phyloP scores from a whole-genome alignment of 176 grass and related monocot species.

The Hordeum marinum region DNA sequence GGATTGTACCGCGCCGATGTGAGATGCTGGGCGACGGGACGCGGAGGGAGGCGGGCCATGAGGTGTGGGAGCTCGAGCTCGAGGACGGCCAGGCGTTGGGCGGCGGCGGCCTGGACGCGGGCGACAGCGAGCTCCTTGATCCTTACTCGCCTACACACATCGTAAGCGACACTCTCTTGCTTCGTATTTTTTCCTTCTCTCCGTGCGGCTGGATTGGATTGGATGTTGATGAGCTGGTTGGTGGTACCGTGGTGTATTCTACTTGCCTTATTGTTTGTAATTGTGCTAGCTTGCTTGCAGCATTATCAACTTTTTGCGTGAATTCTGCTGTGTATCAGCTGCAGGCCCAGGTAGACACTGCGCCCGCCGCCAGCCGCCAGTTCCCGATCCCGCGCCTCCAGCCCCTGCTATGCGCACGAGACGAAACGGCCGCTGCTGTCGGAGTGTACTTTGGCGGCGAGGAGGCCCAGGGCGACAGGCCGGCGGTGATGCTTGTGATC shows the following conservation, averaged over 20 bases:
- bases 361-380: too few species aligned
- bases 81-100: slow-evolving; percentile 35
- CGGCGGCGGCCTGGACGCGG: neutral
- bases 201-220: neutral
- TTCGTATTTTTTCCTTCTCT: neutral
- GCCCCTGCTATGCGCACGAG: too few species aligned
- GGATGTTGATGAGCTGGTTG: neutral
- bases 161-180: slow-evolving; percentile 36
- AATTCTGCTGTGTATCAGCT: neutral
- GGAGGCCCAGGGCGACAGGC: too few species aligned
- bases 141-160: slow-evolving; percentile 46
- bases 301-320: neutral
- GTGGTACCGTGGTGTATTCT: neutral
- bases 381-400: too few species aligned
- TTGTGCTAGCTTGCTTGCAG: neutral
- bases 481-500: too few species aligned
- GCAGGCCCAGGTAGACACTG: too few species aligned
- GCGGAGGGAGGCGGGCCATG: slow-evolving; percentile 13
- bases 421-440: too few species aligned
- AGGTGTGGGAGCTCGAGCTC: slow-evolving; percentile 53
- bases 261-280: neutral
- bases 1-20: neutral
- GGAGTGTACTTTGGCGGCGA: too few species aligned
- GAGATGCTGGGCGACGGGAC: slow-evolving; percentile 9
- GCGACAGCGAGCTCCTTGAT: slow-evolving; percentile 22